Conservation (phyloP, 768 basidiomycete species). For the Stropharia rugosoannulata region DNA sequence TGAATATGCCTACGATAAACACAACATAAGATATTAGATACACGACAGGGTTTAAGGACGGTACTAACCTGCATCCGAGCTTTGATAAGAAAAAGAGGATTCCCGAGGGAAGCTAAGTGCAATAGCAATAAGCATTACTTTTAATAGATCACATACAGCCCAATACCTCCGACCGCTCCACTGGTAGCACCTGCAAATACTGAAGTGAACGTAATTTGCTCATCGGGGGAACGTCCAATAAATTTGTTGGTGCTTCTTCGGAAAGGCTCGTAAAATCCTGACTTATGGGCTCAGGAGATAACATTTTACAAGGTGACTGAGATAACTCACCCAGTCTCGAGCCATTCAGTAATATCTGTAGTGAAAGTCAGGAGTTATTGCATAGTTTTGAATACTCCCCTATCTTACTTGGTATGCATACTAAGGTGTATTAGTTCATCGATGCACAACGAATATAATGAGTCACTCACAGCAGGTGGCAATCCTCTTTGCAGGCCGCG, state of each 20-base stretch:
- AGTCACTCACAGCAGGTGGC: slow-evolving; percentile 65
- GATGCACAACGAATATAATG: not conserved
- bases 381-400: not conserved
- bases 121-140: slow-evolving; percentile 2
- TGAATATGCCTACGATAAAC: slow-evolving; percentile 74
- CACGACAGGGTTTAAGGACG: not conserved
- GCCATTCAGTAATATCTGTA: slow-evolving; percentile 86
- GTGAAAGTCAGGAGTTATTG: slow-evolving; percentile 1
- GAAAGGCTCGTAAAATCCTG: slow-evolving; percentile 96
- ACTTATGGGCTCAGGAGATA: not conserved
- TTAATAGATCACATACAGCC: not conserved
- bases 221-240: slow-evolving; percentile 60
- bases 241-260: slow-evolving; percentile 66
- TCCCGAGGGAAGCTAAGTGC: slow-evolving; percentile 67
- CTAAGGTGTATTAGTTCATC: slow-evolving; percentile 32
- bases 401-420: slow-evolving; percentile 85
- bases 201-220: slow-evolving; percentile 75
- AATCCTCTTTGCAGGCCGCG: slow-evolving; percentile 93
- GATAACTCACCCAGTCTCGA: slow-evolving; percentile 70
- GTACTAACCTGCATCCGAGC: slow-evolving; percentile 87
- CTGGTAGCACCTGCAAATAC: slow-evolving; percentile 85
- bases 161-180: slow-evolving; percentile 85
- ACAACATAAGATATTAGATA: not conserved
- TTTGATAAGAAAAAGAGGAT: slow-evolving; percentile 93
- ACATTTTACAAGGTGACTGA: too few species aligned